Percentiles rank a stretch among this genome's conserved stretches.
Evolutionary conservation across 768 basidiomycete species (phyloP).

Genomic region (Clitopilus passeckerianus): DNA sequence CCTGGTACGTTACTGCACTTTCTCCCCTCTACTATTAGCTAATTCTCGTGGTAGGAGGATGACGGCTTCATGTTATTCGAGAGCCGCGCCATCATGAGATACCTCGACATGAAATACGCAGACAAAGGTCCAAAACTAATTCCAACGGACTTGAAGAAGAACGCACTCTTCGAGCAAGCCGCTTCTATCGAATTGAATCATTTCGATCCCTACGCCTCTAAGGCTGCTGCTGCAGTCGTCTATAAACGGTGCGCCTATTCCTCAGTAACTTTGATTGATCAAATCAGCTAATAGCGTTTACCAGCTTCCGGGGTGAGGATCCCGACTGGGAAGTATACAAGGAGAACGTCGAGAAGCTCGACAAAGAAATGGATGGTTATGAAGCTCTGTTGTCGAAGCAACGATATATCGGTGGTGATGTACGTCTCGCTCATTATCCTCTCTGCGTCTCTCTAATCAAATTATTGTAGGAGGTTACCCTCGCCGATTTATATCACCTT

Average conservation of each 20-base stretch:
- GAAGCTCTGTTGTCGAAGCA: slow-evolving; percentile 39
- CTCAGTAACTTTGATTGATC: background rate
- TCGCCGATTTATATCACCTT: slow-evolving; percentile 36
- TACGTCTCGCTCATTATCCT: slow-evolving; percentile 10
- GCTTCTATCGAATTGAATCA: slow-evolving; percentile 39
- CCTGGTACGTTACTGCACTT: slow-evolving; percentile 3
- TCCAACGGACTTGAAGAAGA: slow-evolving; percentile 28
- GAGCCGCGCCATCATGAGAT: slow-evolving; percentile 48
- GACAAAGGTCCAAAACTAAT: slow-evolving; percentile 37
- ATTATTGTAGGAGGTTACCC: slow-evolving; percentile 22
- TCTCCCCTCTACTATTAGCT: too few relatives aligned
- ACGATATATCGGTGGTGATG: slow-evolving; percentile 41
- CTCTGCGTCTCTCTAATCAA: background rate
- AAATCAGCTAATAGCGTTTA: too few relatives aligned
- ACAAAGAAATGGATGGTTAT: slow-evolving; percentile 34
- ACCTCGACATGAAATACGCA: slow-evolving; percentile 43
- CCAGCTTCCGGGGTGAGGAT: background rate
- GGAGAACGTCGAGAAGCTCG: slow-evolving; percentile 16
- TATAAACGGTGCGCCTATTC: slow-evolving; percentile 32
- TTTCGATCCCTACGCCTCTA: slow-evolving; percentile 32
- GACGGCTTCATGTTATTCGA: slow-evolving; percentile 46
- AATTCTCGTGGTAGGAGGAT: slow-evolving; percentile 7
- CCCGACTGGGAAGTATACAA: slow-evolving; percentile 15
- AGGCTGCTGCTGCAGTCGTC: slow-evolving; percentile 35
- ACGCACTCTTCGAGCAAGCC: slow-evolving; percentile 32